Conservation (phyloP, 106 monocot genomes). For the Dendrobium huoshanense region DNA sequence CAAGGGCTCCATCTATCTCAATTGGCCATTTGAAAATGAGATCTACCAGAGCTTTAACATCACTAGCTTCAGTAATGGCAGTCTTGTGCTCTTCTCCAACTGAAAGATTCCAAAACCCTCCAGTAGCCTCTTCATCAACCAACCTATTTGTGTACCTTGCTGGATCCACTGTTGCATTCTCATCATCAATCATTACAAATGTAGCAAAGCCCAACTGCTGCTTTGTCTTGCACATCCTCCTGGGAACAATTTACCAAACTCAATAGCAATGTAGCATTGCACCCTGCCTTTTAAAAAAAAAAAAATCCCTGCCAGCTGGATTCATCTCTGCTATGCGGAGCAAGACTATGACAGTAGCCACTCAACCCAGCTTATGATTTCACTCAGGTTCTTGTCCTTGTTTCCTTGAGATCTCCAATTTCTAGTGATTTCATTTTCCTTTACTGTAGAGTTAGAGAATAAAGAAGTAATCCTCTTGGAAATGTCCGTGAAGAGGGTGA, state of each 20-base stretch:
- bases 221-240: constrained; percentile 92
- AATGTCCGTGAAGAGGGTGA: constrained; percentile 54
- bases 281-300: constrained; percentile 82
- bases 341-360: constrained; percentile 78
- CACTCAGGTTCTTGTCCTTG: constrained; percentile 40
- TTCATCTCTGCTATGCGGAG: constrained; percentile 70
- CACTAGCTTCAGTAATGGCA: constrained; percentile 86
- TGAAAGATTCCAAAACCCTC: constrained; percentile 99
- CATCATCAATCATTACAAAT: constrained; percentile 93
- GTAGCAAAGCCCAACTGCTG: constrained; percentile 80
- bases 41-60: constrained; percentile 89
- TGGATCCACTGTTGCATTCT: constrained; percentile 71
- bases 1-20: constrained; percentile 86
- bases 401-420: constrained; percentile 31
- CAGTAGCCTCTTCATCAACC: constrained; percentile 98
- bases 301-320: constrained; percentile 34
- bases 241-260: constrained; percentile 60
- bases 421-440: constrained; percentile 25
- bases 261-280: constrained; percentile 36
- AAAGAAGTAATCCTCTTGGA: constrained; percentile 52
- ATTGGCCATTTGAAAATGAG: constrained; percentile 91
- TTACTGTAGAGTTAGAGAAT: constrained; percentile 15
- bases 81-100: constrained; percentile 98
- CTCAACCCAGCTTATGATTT: constrained; percentile 75
- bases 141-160: constrained; percentile 83